phyloP scores from a whole-genome alignment of 371 early-diverging fungal species.

The Gilbertella persicaria region DNA sequence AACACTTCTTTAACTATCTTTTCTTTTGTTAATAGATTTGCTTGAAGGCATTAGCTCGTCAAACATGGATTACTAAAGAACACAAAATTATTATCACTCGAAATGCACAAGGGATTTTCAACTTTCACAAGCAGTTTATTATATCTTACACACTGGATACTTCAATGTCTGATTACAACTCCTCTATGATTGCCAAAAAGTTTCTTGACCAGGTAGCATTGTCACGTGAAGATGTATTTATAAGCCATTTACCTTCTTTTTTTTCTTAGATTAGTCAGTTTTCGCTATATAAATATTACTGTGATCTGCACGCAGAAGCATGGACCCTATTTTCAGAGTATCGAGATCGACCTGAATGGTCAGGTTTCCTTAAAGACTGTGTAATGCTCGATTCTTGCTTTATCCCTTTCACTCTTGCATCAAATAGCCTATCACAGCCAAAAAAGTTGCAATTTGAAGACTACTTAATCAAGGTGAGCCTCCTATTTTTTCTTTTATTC shows the following conservation, averaged over 20 bases:
- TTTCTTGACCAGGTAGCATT: slow-evolving; percentile 44
- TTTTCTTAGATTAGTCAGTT: slow-evolving; percentile 30
- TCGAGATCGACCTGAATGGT: slow-evolving; percentile 47
- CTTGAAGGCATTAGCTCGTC: slow-evolving; percentile 28
- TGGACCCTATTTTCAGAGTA: slow-evolving; percentile 37
- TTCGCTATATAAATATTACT: slow-evolving; percentile 43
- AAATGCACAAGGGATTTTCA: slow-evolving; percentile 37
- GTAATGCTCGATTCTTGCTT: slow-evolving; percentile 11
- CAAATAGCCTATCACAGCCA: slow-evolving; percentile 11
- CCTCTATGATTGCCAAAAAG: slow-evolving; percentile 30
- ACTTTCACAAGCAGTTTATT: slow-evolving; percentile 38
- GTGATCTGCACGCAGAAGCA: slow-evolving; percentile 45
- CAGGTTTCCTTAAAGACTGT: slow-evolving; percentile 36
- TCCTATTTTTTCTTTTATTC: neutral
- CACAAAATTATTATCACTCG: slow-evolving; percentile 37
- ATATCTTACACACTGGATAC: neutral
- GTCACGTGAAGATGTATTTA: neutral
- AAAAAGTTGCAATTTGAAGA: slow-evolving; percentile 47
- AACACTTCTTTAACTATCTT: neutral
- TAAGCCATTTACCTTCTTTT: too few relatives aligned
- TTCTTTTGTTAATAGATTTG: slow-evolving; percentile 24
- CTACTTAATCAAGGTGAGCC: slow-evolving; percentile 46
- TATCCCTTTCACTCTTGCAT: neutral
- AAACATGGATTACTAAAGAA: slow-evolving; percentile 38
- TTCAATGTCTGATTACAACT: neutral